Conservation (phyloP, 2,329 filamentous ascomycete species). For the Onygenales sp. region DNA sequence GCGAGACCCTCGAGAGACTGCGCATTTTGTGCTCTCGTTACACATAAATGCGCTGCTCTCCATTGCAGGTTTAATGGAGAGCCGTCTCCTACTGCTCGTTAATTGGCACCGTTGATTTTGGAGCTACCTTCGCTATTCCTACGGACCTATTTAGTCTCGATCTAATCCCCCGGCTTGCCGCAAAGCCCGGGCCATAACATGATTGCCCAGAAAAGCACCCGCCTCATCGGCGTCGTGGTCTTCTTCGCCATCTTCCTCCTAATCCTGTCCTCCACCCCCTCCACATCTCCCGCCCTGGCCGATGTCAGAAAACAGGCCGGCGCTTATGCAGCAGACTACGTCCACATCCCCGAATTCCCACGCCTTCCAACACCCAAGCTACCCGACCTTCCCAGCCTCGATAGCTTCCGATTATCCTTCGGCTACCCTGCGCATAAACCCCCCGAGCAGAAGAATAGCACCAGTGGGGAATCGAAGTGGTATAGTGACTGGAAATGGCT, state of each 20-base stretch:
- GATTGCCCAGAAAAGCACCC: constrained; percentile 32
- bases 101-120: no score
- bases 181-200: constrained; percentile 12
- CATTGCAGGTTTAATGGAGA: no score
- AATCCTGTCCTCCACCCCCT: constrained; percentile 35
- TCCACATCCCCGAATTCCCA: constrained; percentile 14
- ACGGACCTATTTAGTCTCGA: no score
- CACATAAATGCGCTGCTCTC: no score
- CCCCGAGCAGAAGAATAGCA: constrained; percentile 66
- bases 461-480: constrained; percentile 71
- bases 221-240: constrained; percentile 33
- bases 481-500: constrained; percentile 85
- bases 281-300: constrained; percentile 16
- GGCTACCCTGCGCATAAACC: constrained; percentile 61
- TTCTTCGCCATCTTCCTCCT: constrained; percentile 35
- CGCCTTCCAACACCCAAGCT: not conserved
- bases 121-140: no score
- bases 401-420: constrained; percentile 53
- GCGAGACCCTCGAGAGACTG: no score
- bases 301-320: constrained; percentile 15
- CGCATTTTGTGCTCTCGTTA: no score
- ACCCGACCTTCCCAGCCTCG: constrained; percentile 28
- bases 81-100: no score
- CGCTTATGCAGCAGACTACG: constrained; percentile 19
- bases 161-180: no score